Conservation (phyloP, 108 stramenopile genomes). For the Cyclotella baltica region DNA sequence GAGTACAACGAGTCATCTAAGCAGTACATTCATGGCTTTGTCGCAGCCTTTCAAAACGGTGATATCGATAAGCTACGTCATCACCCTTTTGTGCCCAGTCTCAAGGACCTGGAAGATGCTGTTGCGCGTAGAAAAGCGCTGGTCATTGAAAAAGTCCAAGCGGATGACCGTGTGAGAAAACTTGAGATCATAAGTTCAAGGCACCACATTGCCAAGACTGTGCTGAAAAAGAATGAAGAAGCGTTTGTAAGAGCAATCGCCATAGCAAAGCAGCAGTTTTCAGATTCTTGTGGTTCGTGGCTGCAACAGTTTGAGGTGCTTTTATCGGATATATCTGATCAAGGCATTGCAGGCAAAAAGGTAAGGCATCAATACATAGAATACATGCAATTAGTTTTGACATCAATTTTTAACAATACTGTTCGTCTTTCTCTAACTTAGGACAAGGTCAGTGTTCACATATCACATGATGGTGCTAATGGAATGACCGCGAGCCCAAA, state of each 20-base stretch:
- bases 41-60: conserved; percentile 34
- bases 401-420: neutral
- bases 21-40: conserved; percentile 42
- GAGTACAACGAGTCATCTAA: conserved; percentile 39
- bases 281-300: conserved; percentile 25
- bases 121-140: conserved; percentile 31
- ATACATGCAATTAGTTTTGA: neutral
- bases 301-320: conserved; percentile 13
- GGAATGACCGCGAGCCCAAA: neutral
- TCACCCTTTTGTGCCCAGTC: conserved; percentile 36
- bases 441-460: conserved; percentile 2
- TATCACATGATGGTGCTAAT: neutral
- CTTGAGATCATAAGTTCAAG: conserved; percentile 23
- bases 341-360: neutral
- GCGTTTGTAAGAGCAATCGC: conserved; percentile 36
- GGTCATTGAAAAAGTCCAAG: conserved; percentile 47
- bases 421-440: neutral
- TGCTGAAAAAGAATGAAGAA: conserved; percentile 34
- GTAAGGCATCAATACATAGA: neutral
- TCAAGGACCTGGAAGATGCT: conserved; percentile 38
- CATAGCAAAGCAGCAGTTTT: conserved; percentile 29
- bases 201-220: conserved; percentile 23
- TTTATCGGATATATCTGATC: conserved; percentile 9
- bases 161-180: conserved; percentile 43
- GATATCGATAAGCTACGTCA: conserved; percentile 39